Conservation (phyloP, 1,139 yeast genomes). For the Yamadazyma triangularis region DNA sequence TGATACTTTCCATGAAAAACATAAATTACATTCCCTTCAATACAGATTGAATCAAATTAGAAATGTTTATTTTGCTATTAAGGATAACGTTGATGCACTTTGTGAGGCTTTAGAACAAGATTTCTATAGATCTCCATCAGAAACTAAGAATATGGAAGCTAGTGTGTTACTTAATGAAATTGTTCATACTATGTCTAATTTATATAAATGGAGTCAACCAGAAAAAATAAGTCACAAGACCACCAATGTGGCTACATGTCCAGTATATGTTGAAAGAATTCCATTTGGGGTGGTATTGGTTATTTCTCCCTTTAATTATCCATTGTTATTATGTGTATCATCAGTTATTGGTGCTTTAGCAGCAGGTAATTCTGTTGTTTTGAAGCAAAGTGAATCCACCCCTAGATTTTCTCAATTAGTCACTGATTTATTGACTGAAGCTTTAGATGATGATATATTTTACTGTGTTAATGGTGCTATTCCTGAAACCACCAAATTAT, state of each 20-base stretch:
- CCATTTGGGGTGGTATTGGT: slow-evolving; percentile 78
- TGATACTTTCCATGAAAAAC: slow-evolving; percentile 38
- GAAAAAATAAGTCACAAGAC: slow-evolving; percentile 44
- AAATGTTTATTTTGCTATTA: slow-evolving; percentile 60
- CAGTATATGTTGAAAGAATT: slow-evolving; percentile 53
- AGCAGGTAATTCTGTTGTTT: slow-evolving; percentile 78
- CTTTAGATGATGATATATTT: slow-evolving; percentile 53
- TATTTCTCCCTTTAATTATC: slow-evolving; percentile 87
- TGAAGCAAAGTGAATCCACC: slow-evolving; percentile 76
- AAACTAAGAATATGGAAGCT: slow-evolving; percentile 59
- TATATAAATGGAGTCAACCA: slow-evolving; percentile 62
- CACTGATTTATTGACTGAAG: slow-evolving; percentile 49
- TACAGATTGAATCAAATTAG: slow-evolving; percentile 62
- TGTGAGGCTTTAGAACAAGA: slow-evolving; percentile 61
- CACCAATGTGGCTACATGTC: slow-evolving; percentile 39
- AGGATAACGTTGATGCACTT: slow-evolving; percentile 55
- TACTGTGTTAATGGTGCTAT: slow-evolving; percentile 71
- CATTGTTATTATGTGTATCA: slow-evolving; percentile 57
- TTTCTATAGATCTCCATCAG: slow-evolving; percentile 59
- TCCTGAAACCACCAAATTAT: slow-evolving; percentile 62
- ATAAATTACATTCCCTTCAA: slow-evolving; percentile 53
- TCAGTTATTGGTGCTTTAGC: slow-evolving; percentile 83
- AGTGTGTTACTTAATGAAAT: slow-evolving; percentile 52
- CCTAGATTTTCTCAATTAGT: slow-evolving; percentile 59
- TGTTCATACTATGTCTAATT: slow-evolving; percentile 51